Conservation (phyloP, 73 alveolate species). For the Tetrahymena malaccensis region DNA sequence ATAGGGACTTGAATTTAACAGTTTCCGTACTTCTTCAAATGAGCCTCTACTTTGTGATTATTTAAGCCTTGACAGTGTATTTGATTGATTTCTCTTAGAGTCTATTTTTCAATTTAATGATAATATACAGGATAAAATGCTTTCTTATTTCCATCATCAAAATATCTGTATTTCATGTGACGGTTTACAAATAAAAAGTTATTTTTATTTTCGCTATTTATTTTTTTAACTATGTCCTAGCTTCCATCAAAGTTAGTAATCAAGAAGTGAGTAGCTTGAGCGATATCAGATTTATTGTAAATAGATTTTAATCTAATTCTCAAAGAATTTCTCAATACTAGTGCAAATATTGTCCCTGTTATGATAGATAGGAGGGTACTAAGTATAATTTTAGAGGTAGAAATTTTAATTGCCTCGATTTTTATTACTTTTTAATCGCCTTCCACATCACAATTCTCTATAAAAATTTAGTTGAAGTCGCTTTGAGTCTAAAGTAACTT, state of each 20-base stretch:
- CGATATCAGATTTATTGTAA: background rate
- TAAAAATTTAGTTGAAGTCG: background rate
- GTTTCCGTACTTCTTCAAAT: background rate
- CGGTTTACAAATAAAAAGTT: background rate
- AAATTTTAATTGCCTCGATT: background rate
- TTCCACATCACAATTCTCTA: background rate
- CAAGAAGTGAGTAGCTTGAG: background rate
- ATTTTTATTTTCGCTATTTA: background rate
- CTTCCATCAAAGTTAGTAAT: background rate
- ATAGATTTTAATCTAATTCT: background rate
- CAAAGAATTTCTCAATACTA: background rate
- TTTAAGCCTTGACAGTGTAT: background rate
- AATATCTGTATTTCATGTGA: background rate
- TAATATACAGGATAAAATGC: background rate
- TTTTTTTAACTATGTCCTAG: background rate
- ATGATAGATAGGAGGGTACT: background rate
- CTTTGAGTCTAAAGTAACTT: background rate
- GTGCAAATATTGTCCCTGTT: background rate
- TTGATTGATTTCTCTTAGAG: background rate
- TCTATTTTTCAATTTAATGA: background rate
- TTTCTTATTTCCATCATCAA: background rate
- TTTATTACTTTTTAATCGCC: background rate
- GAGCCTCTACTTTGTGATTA: background rate
- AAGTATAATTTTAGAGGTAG: background rate
- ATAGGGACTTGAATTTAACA: constrained; percentile 22